These are phyloP conservation scores for Calocera cornea DNA, from an alignment of 768 basidiomycete genomes.

Conservation along the genomic window DNA sequence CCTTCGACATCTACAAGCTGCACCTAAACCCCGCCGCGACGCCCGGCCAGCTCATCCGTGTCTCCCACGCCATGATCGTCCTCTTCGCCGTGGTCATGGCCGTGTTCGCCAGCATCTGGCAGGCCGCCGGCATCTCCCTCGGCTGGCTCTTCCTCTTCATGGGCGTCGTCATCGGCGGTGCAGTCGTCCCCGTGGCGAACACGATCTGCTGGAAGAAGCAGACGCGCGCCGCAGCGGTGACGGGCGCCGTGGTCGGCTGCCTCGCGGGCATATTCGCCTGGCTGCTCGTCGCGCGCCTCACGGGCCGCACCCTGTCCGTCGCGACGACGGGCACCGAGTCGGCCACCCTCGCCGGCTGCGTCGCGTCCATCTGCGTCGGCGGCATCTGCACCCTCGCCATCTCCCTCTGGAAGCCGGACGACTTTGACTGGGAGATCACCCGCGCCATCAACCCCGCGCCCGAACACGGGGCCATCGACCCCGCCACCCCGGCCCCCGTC, in stretches of 20 bases:
- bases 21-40: slow-evolving; percentile 76
- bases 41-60: slow-evolving; percentile 51
- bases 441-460: slow-evolving; percentile 76
- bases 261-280: slow-evolving; percentile 66
- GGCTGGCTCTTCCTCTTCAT: slow-evolving; percentile 82
- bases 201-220: slow-evolving; percentile 75
- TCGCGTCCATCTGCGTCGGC: slow-evolving; percentile 68
- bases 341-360: slow-evolving; percentile 73
- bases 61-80: slow-evolving; percentile 57
- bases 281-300: slow-evolving; percentile 61
- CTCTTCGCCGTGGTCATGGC: slow-evolving; percentile 67
- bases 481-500: too few species aligned
- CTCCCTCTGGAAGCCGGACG: slow-evolving; percentile 59
- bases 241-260: slow-evolving; percentile 59
- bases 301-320: slow-evolving; percentile 58
- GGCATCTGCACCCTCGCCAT: slow-evolving; percentile 57
- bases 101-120: slow-evolving; percentile 69
- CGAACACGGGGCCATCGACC: too few species aligned
- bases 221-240: slow-evolving; percentile 72
- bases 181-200: slow-evolving; percentile 74
- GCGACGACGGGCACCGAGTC: slow-evolving; percentile 32
- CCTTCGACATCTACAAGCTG: slow-evolving; percentile 73
- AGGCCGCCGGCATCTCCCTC: slow-evolving; percentile 81
- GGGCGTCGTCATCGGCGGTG: slow-evolving; percentile 75
- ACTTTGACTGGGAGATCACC: slow-evolving; percentile 70